Evolutionary conservation across 139 green algal genomes (phyloP), one percentile per base, ranked within the genome.

Genomic region (Trebouxia sp.): DNA sequence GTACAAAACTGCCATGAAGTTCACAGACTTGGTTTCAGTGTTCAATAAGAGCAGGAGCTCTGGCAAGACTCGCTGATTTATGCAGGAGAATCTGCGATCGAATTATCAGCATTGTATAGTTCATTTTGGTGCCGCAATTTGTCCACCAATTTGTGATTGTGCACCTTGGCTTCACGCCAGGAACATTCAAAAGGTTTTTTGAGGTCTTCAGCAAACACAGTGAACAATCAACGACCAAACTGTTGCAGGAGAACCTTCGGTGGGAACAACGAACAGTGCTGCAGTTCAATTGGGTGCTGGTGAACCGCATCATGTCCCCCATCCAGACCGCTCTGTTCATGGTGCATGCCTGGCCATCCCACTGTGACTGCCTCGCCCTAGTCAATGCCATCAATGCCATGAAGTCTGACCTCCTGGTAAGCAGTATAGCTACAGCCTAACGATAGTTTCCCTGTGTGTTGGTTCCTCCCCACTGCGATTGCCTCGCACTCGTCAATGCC

Each of bases 241-340:
- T 77, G 22, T 14, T 65, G 45, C 74, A 79, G 74, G 74, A 65
- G 42, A 79, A 79, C 15, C 45, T 79, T 45, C 47, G 45, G 74
- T n/a, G 74, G 35, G 74, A 79, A 47, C 74, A 79, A 47, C 30
- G 47, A 11, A 65, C 47, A 9, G 74, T 79, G 47, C 47, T 79
- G 42, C 74, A 79, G 74, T 79, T 79, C 74, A 79, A 79, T 32
- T 79, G 74, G 74, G 74, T 79, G 28, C 74, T 79, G 9, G 32
- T 79, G 43, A 79, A 79, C 12, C 74, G 74, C 74, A 79, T 79
- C 28, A 53, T 79, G 74, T 65, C 74, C 0, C 74, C 74, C 12
- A 65, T 79, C n/a, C 74, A 79, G 74, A 79, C 42, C 1, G 74
- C 74, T 1, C 74, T 79, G 17, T 79, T 79, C 74, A 65, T 79